phyloP scores from a whole-genome alignment of 352 stramenopile genomes.

The Phytophthora crassamura region DNA sequence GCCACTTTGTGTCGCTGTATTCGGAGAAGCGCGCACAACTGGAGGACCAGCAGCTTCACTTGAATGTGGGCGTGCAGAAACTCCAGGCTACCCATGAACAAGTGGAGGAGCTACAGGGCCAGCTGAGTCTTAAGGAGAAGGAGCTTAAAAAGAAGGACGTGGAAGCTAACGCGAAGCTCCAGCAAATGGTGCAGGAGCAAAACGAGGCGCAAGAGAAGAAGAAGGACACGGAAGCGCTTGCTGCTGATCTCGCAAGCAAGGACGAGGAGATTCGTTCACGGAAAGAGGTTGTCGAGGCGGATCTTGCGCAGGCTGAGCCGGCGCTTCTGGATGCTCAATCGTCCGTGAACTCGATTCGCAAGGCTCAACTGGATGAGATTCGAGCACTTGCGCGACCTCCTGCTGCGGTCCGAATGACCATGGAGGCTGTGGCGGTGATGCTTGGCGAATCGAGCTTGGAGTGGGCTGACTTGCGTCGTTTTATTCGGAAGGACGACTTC shows the following conservation, averaged over 20 bases:
- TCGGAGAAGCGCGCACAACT: slow-evolving; percentile 93
- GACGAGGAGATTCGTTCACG: slow-evolving; percentile 96
- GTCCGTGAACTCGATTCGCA: slow-evolving; percentile 98
- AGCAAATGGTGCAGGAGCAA: slow-evolving; percentile 99
- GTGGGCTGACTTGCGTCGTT: slow-evolving; percentile 98
- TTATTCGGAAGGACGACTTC: slow-evolving; percentile 98
- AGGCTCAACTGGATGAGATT: slow-evolving; percentile 99
- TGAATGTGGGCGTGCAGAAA: slow-evolving; percentile 99
- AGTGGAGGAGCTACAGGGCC: slow-evolving; percentile 92
- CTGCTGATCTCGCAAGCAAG: slow-evolving; percentile 93
- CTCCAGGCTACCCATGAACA: slow-evolving; percentile 98
- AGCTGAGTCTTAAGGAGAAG: slow-evolving; percentile 94
- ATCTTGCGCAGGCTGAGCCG: slow-evolving; percentile 98
- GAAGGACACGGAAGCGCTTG: slow-evolving; percentile 96
- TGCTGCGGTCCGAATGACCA: slow-evolving; percentile 95
- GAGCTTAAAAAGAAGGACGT: slow-evolving; percentile 97
- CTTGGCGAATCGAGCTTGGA: slow-evolving; percentile 96
- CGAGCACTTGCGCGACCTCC: slow-evolving; percentile 96
- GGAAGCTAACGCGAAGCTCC: slow-evolving; percentile 98
- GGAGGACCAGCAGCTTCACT: slow-evolving; percentile 97
- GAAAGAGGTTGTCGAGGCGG: slow-evolving; percentile 95
- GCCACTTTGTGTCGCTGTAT: slow-evolving; percentile 91
- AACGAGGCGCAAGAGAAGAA: slow-evolving; percentile 98
- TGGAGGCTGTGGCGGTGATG: slow-evolving; percentile 98
- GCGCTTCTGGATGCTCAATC: slow-evolving; percentile 96